These are phyloP conservation scores for Suillus subluteus DNA, from an alignment of 768 basidiomycete species.

Conservation along the genomic window DNA sequence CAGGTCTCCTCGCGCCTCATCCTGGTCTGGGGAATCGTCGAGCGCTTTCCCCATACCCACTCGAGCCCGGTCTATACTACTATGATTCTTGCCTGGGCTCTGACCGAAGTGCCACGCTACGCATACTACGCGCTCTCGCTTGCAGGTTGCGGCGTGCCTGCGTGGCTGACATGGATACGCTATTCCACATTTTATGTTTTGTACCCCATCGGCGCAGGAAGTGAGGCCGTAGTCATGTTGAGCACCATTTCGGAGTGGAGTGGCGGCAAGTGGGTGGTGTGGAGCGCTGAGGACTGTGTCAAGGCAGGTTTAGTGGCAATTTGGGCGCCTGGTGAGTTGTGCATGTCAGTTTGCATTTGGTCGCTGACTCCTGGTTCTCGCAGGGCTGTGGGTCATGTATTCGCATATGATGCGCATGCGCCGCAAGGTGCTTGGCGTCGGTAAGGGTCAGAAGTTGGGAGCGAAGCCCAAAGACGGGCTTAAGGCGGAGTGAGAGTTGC, in stretches of 20 bases:
- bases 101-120: constrained; percentile 92
- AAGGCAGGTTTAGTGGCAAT: constrained; percentile 65
- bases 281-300: constrained; percentile 60
- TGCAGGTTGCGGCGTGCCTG: constrained; percentile 50
- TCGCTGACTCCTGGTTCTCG: not conserved
- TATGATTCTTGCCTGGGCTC: constrained; percentile 92
- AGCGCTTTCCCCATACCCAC: constrained; percentile 48
- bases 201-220: constrained; percentile 92
- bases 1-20: constrained; percentile 85
- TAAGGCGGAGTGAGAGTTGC: constrained; percentile 22
- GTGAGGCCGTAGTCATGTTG: constrained; percentile 85
- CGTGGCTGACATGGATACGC: constrained; percentile 73
- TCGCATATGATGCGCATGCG: constrained; percentile 64
- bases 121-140: constrained; percentile 79
- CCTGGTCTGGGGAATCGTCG: constrained; percentile 80
- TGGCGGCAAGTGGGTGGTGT: constrained; percentile 43
- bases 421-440: constrained; percentile 51
- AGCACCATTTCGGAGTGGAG: constrained; percentile 67
- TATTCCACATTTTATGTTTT: constrained; percentile 94
- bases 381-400: constrained; percentile 59
- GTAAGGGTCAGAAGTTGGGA: constrained; percentile 36
- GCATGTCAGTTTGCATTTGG: not conserved
- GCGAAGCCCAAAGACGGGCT: constrained; percentile 36
- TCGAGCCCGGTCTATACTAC: constrained; percentile 80
- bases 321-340: constrained; percentile 86